Conservation (phyloP, 2,329 filamentous ascomycete species). For the Botryotinia convoluta region DNA sequence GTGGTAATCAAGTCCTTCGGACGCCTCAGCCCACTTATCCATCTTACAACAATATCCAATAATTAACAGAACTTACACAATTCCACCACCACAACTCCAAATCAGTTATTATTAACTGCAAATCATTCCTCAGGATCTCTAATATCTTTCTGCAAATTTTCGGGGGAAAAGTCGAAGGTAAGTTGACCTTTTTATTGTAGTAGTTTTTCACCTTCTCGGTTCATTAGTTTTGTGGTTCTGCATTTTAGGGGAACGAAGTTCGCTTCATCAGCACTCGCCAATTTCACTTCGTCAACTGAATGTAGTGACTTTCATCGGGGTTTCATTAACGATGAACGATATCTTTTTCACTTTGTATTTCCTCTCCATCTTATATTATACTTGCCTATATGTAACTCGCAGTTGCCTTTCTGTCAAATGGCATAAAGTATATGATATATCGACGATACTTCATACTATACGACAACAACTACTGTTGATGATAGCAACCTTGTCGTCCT, state of each 20-base stretch:
- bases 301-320: not conserved
- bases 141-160: not conserved
- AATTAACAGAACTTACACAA: conserved; percentile 3
- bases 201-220: conserved; percentile 9
- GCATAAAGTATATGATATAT: not conserved
- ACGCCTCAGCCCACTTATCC: not conserved
- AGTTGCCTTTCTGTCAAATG: not conserved
- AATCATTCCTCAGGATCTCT: not conserved
- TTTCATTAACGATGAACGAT: not conserved
- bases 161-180: not conserved
- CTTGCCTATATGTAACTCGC: not conserved
- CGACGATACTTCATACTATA: not conserved
- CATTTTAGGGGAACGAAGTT: not conserved
- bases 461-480: not conserved
- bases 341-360: not conserved
- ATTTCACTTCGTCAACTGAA: conserved; percentile 2
- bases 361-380: too few relatives aligned
- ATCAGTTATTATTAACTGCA: not conserved
- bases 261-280: conserved; percentile 13
- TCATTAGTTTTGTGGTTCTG: not conserved
- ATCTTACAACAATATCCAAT: conserved; percentile 5
- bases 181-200: not conserved
- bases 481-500: not conserved
- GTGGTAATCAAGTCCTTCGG: not conserved
- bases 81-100: not conserved